Evolutionary conservation across 306 rosid genomes (phyloP).

Genomic region (Sindora glabra): DNA sequence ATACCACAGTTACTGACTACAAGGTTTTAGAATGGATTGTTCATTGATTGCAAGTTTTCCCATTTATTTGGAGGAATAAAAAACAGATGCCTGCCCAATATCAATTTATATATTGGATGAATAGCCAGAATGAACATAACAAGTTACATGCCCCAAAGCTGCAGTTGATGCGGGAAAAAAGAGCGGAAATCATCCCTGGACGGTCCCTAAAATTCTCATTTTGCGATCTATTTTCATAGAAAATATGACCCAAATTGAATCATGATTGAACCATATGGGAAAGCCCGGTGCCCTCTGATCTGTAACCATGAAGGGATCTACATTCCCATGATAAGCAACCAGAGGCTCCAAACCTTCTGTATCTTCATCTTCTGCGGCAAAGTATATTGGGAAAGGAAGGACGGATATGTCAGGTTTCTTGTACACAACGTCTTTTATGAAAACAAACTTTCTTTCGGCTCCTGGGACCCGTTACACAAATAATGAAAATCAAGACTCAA

Average conservation of each 20-base stretch:
- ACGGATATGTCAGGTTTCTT: conserved; percentile 57
- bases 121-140: too few species aligned
- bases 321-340: conserved; percentile 85
- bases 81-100: too few species aligned
- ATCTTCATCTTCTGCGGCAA: conserved; percentile 59
- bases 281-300: conserved; percentile 29
- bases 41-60: too few species aligned
- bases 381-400: conserved; percentile 89
- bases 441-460: conserved; percentile 88
- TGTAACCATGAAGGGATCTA: conserved; percentile 80
- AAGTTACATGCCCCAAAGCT: not conserved
- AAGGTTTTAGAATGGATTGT: too few species aligned
- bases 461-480: conserved; percentile 88
- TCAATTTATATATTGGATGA: too few species aligned
- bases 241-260: conserved; percentile 6
- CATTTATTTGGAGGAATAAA: too few species aligned
- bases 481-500: not conserved
- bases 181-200: not conserved
- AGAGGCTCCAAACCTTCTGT: conserved; percentile 41
- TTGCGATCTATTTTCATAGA: conserved; percentile 12
- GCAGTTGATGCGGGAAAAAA: not conserved
- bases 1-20: too few species aligned
- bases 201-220: conserved; percentile 20
- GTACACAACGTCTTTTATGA: conserved; percentile 72
- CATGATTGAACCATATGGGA: not conserved